phyloP scores from a whole-genome alignment of 106 monocot genomes.

The Dioscorea zingiberensis region DNA sequence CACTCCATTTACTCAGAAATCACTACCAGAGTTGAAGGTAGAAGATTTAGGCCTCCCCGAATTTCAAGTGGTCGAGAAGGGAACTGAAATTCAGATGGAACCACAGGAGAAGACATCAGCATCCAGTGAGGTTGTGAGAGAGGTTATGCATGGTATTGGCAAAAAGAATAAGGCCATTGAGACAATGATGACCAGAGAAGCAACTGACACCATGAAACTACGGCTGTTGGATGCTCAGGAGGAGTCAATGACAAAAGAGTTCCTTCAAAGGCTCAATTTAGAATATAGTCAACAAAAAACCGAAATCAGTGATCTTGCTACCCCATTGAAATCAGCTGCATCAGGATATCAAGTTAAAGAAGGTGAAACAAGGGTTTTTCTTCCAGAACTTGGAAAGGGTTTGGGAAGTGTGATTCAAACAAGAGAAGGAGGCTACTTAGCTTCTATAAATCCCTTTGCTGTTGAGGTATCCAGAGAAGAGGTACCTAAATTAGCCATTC shows the following conservation, averaged over 20 bases:
- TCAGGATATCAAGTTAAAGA: neutral
- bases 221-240: constrained; percentile 65
- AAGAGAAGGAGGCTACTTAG: constrained; percentile 82
- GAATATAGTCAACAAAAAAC: constrained; percentile 16
- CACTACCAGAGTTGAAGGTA: constrained; percentile 16
- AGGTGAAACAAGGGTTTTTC: constrained; percentile 11
- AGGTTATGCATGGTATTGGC: constrained; percentile 61
- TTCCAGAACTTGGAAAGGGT: constrained; percentile 80
- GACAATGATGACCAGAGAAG: constrained; percentile 20
- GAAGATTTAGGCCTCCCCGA: constrained; percentile 64
- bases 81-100: constrained; percentile 44
- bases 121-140: constrained; percentile 66
- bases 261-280: constrained; percentile 70
- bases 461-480: constrained; percentile 33
- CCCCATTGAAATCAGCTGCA: neutral
- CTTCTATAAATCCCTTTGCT: constrained; percentile 64
- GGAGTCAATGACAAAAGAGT: constrained; percentile 66
- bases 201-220: no score
- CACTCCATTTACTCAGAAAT: constrained; percentile 4
- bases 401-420: constrained; percentile 75
- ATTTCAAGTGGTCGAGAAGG: constrained; percentile 80
- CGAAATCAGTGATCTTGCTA: neutral
- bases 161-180: constrained; percentile 75
- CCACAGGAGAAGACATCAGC: constrained; percentile 7
- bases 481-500: constrained; percentile 73